A percentile compares a stretch with the other conserved stretches of the same genome.
phyloP scores from a whole-genome alignment of 2,329 filamentous ascomycete species.

The Fusarium secorum region DNA sequence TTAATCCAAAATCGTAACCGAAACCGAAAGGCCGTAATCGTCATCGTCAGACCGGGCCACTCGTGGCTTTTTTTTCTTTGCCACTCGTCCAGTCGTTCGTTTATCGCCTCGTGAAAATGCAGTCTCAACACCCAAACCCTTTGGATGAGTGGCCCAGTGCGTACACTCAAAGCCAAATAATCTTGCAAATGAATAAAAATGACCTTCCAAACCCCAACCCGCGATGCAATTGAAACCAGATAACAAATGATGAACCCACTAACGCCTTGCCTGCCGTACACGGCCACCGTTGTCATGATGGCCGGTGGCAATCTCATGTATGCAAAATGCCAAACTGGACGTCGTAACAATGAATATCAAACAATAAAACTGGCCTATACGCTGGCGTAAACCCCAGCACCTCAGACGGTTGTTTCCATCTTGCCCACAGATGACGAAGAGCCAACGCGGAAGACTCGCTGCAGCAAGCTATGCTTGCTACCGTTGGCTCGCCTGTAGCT shows the following conservation, averaged over 20 bases:
- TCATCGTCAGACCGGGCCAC: conserved; percentile 32
- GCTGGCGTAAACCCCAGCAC: too few species aligned
- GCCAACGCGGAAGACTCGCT: conserved; percentile 39
- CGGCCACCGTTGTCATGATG: conserved; percentile 25
- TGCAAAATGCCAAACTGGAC: conserved; percentile 14
- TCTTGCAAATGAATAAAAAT: conserved; percentile 29
- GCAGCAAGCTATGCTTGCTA: conserved; percentile 35
- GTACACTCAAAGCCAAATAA: conserved; percentile 40
- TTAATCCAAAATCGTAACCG: conserved; percentile 8
- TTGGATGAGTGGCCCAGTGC: conserved; percentile 31
- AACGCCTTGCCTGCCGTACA: conserved; percentile 38
- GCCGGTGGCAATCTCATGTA: conserved; percentile 24
- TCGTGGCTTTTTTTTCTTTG: conserved; percentile 23
- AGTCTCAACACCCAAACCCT: conserved; percentile 22
- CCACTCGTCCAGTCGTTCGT: conserved; percentile 19
- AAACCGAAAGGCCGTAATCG: conserved; percentile 29
- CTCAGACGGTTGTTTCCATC: conserved; percentile 21
- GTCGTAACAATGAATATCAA: conserved; percentile 5
- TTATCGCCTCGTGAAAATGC: conserved; percentile 29
- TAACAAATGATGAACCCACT: conserved; percentile 5
- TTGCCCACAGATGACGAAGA: conserved; percentile 30
- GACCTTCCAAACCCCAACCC: conserved; percentile 4
- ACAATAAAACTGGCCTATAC: background rate
- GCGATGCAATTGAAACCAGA: conserved; percentile 12
- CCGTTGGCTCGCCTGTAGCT: conserved; percentile 40